phyloP scores from a whole-genome alignment of 163 green algal genomes.

The Volvox carteri region DNA sequence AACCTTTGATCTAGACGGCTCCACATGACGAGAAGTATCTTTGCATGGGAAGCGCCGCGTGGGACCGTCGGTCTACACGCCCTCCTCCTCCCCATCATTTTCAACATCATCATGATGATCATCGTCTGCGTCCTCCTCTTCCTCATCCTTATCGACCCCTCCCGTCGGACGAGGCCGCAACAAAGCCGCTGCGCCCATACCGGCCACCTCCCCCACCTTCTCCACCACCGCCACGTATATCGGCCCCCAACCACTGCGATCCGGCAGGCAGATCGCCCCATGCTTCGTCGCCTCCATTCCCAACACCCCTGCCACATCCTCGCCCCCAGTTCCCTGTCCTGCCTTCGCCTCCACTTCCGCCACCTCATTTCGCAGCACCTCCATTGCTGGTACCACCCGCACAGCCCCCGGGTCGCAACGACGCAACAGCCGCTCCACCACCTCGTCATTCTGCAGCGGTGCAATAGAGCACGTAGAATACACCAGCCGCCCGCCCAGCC shows the following conservation, averaged over 20 bases:
- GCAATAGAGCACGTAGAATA: conserved; percentile 81
- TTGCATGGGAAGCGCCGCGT: too few species aligned
- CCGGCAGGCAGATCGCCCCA: conserved; percentile 68
- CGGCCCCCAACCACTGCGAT: conserved; percentile 61
- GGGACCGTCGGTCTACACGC: not conserved
- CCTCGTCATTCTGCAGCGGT: conserved; percentile 74
- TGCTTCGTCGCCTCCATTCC: conserved; percentile 61
- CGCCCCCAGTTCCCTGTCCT: not conserved
- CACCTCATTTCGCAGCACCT: not conserved
- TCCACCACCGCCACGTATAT: conserved; percentile 70
- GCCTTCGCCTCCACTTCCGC: not conserved
- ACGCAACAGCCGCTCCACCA: conserved; percentile 70
- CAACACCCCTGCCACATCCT: conserved; percentile 3
- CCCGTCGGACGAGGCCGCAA: not conserved
- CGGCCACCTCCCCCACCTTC: conserved; percentile 56
- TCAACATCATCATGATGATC: too few species aligned
- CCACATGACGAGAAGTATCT: too few species aligned
- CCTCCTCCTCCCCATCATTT: not conserved
- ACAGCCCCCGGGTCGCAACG: conserved; percentile 6
- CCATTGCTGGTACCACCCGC: conserved; percentile 28
- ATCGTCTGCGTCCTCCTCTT: too few species aligned
- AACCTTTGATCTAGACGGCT: too few species aligned
- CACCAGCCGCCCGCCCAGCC: conserved; percentile 73
- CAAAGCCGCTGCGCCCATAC: not conserved
- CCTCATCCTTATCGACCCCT: not conserved